Evolutionary conservation across 2,329 filamentous ascomycete species (phyloP), one percentile per base, ranked within the genome.

Genomic region (Penicillium freii): DNA sequence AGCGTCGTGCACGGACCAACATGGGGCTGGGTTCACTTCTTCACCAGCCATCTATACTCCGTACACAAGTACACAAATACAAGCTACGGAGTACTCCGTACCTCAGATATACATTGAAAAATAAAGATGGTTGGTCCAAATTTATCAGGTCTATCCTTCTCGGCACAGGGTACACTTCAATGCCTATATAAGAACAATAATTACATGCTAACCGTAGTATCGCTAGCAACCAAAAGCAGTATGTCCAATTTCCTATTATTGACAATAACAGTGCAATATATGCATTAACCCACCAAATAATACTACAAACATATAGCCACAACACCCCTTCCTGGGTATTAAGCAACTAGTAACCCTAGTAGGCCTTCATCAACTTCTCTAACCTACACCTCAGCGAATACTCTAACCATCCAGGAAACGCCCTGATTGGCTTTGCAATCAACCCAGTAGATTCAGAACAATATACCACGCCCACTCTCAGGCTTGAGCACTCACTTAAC

Each of bases 401-500:
- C 73, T 86, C 79, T 67, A 85, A 79, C 87, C 87, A 90, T 64
- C 84, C 75, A n/a, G 88, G 87, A 63, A 84, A 71, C 0, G 75
- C 78, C 34, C 83, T 76, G 2, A 81, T 11, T 55, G 65, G 66
- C n/a, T 70, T 69, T 23, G 72, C 67, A 56, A 78, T 29, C 57
- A 85, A 67, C 38, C 78, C 75, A 54, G 79, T 63, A 44, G 80
- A 75, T 1, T 71, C 77, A 0, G 87, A 52, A 84, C 43, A 23
- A 23, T 23, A 84, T 64, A 21, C 89, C 69, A 71, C 86, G 81
- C 1, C 81, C 82, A 67, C 83, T 85, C 59, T 77, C 72, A 1
- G 85, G 86, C 1, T 65, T 76, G 39, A 87, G 66, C 7, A 90
- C 82, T 67, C 87, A 81, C 59, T 78, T 73, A 0, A 87, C 84